Evolutionary conservation across 805 yeast species (phyloP).

Genomic region (Wickerhamiella lipophila): DNA sequence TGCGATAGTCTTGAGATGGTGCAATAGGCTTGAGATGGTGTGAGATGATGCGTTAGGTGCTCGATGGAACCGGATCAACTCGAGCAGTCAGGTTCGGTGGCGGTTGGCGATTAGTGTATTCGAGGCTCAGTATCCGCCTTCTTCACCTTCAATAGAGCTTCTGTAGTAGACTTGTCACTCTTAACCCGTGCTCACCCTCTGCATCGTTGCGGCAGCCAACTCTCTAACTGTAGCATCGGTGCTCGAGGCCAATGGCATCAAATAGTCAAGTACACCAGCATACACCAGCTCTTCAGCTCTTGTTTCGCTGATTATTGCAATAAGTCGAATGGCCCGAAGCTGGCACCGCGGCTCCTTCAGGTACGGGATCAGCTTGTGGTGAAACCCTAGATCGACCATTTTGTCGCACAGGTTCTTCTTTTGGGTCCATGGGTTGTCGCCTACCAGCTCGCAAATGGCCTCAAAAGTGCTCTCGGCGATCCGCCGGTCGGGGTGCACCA

Average conservation of each 20-base stretch:
- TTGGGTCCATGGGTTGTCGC: not conserved
- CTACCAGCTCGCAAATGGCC: not conserved
- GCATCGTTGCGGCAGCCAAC: not conserved
- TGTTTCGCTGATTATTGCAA: not conserved
- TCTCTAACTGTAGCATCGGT: not conserved
- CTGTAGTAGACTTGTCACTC: too few species aligned
- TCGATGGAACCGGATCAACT: too few species aligned
- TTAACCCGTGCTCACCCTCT: not conserved
- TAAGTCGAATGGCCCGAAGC: not conserved
- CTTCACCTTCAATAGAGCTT: too few species aligned
- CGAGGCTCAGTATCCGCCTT: too few species aligned
- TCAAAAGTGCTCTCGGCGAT: not conserved
- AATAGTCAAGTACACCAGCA: not conserved
- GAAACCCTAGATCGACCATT: slow-evolving; percentile 1
- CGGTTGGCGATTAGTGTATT: too few species aligned
- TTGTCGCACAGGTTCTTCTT: slow-evolving; percentile 1
- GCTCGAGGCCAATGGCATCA: not conserved
- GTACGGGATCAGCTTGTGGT: not conserved
- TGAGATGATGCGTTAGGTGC: too few species aligned
- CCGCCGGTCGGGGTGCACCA: not conserved
- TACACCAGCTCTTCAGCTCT: not conserved
- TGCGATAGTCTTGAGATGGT: too few species aligned
- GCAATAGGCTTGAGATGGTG: too few species aligned
- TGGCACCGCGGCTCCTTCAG: not conserved
- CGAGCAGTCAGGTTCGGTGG: too few species aligned